These are phyloP conservation scores for Trametopsis cervina DNA, from an alignment of 768 basidiomycete species.

Conservation along the genomic window DNA sequence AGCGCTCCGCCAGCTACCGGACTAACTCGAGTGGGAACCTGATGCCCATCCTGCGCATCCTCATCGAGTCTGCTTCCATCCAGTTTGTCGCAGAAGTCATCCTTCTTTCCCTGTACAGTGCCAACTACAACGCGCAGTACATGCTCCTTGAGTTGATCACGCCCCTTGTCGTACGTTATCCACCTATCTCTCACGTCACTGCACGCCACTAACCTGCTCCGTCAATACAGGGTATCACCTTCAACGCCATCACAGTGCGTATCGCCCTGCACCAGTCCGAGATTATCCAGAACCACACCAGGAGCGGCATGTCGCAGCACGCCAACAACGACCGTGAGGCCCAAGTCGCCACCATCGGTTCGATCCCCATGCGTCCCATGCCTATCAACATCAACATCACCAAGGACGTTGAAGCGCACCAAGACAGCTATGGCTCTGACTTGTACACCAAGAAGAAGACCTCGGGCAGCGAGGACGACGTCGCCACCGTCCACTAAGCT, in stretches of 20 bases:
- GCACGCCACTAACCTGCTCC: neutral
- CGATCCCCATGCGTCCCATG: slow-evolving; percentile 9
- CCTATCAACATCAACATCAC: slow-evolving; percentile 13
- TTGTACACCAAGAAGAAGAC: slow-evolving; percentile 2
- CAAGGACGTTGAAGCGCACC: slow-evolving; percentile 13
- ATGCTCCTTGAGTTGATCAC: slow-evolving; percentile 12
- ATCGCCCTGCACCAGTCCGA: slow-evolving; percentile 11
- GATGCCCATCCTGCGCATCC: slow-evolving; percentile 15
- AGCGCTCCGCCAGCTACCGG: slow-evolving; percentile 7
- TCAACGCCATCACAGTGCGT: slow-evolving; percentile 14
- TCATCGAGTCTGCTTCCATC: slow-evolving; percentile 9
- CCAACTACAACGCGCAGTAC: slow-evolving; percentile 14
- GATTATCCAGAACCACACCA: neutral
- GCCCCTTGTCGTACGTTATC: slow-evolving; percentile 10
- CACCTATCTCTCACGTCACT: neutral
- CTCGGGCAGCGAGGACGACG: slow-evolving; percentile 6
- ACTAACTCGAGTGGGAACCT: slow-evolving; percentile 10
- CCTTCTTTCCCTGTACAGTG: slow-evolving; percentile 11
- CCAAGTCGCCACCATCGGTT: slow-evolving; percentile 9
- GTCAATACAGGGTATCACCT: slow-evolving; percentile 12
- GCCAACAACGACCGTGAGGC: neutral
- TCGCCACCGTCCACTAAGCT: slow-evolving; percentile 5
- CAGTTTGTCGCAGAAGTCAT: slow-evolving; percentile 12
- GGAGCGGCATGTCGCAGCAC: neutral
- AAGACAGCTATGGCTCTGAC: slow-evolving; percentile 4